Conservation (phyloP, 2,329 filamentous ascomycete species). For the Fusarium begoniae region DNA sequence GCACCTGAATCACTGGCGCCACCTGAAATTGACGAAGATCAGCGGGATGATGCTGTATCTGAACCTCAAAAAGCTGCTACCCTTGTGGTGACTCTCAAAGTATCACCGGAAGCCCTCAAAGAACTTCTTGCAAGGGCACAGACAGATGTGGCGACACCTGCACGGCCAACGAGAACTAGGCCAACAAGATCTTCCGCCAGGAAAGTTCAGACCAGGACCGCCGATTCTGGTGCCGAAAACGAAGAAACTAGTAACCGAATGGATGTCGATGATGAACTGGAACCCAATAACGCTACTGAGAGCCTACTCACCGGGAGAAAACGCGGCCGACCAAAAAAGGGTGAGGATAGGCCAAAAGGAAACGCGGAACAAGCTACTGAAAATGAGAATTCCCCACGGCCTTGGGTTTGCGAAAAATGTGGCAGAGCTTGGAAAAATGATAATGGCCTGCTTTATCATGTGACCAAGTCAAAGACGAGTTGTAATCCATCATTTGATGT, state of each 20-base stretch:
- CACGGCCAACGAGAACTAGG: slow-evolving; percentile 9
- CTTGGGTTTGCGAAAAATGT: slow-evolving; percentile 62
- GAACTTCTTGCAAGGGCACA: background rate
- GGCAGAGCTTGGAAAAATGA: slow-evolving; percentile 66
- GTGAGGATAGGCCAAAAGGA: slow-evolving; percentile 16
- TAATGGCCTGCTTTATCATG: slow-evolving; percentile 66
- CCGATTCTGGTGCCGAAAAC: background rate
- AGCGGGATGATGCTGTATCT: background rate
- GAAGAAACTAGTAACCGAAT: background rate
- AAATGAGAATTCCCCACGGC: slow-evolving; percentile 36
- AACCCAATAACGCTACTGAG: background rate
- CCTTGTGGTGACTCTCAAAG: slow-evolving; percentile 20
- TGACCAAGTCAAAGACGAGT: slow-evolving; percentile 61
- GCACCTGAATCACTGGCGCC: background rate
- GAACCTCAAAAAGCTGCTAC: background rate
- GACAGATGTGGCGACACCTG: slow-evolving; percentile 5
- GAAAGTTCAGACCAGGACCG: background rate
- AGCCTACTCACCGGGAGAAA: slow-evolving; percentile 40
- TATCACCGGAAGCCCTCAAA: slow-evolving; percentile 10
- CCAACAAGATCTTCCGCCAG: slow-evolving; percentile 21
- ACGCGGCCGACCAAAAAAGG: slow-evolving; percentile 35
- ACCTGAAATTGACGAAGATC: background rate
- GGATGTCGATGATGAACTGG: background rate
- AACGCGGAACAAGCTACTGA: slow-evolving; percentile 6
- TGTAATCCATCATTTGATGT: slow-evolving; percentile 60